A percentile compares a stretch with the other conserved stretches of the same genome.
Evolutionary conservation across 2,329 filamentous ascomycete genomes (phyloP).

Genomic region (Hypoxylon sp.): DNA sequence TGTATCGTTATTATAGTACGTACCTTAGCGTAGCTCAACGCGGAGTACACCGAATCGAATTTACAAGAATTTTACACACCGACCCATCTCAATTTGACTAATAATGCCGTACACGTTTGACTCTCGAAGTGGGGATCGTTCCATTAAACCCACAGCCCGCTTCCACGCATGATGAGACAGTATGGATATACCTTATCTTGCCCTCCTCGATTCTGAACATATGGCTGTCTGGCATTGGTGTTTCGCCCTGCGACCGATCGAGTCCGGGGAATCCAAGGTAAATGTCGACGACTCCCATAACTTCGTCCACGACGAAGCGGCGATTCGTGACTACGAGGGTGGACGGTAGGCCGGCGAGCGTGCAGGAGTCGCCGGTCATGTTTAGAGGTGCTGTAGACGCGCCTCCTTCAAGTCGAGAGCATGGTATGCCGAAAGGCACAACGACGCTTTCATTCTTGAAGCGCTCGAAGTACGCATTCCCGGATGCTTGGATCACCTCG

Average conservation of each 20-base stretch:
- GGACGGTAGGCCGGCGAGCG: constrained; percentile 46
- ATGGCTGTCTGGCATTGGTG: constrained; percentile 48
- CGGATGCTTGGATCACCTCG: constrained; percentile 47
- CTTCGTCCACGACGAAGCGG: constrained; percentile 49
- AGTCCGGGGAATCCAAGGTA: constrained; percentile 49
- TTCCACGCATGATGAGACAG: constrained; percentile 46
- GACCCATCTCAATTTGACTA: not conserved
- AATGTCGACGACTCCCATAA: constrained; percentile 47
- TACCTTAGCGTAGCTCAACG: too few relatives aligned
- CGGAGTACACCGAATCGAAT: too few relatives aligned
- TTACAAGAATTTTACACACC: too few relatives aligned
- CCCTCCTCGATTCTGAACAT: constrained; percentile 48
- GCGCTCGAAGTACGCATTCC: constrained; percentile 48
- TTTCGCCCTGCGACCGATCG: constrained; percentile 38
- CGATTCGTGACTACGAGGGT: constrained; percentile 48
- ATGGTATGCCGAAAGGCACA: constrained; percentile 47
- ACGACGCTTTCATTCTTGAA: constrained; percentile 46
- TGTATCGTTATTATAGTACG: too few relatives aligned
- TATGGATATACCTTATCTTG: constrained; percentile 50
- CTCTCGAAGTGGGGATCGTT: constrained; percentile 24
- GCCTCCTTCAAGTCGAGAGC: constrained; percentile 49
- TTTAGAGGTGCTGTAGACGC: constrained; percentile 44
- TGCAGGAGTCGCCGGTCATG: constrained; percentile 46
- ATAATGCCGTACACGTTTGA: constrained; percentile 14
- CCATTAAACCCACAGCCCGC: constrained; percentile 44